Evolutionary conservation across 768 basidiomycete genomes (phyloP).

Genomic region (Gloeopeniophorella convolvens): DNA sequence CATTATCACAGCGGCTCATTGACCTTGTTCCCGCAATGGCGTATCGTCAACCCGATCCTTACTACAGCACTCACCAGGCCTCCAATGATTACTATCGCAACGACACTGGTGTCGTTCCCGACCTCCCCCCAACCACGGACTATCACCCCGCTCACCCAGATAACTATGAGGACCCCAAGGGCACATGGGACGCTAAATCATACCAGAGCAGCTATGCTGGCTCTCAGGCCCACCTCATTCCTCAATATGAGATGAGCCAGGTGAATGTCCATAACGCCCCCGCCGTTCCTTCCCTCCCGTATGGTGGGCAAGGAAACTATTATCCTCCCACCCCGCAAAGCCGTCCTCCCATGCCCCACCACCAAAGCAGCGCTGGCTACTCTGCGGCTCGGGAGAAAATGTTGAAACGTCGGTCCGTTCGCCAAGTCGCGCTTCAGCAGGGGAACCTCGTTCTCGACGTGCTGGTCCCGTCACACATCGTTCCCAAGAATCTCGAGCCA

Average conservation of each 20-base stretch:
- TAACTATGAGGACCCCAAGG: conserved; percentile 22
- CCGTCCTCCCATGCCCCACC: conserved; percentile 42
- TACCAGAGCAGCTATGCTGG: conserved; percentile 59
- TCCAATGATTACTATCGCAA: conserved; percentile 1
- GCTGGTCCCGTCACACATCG: conserved; percentile 69
- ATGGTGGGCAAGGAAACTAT: conserved; percentile 36
- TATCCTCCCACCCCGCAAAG: conserved; percentile 52
- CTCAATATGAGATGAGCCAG: conserved; percentile 54
- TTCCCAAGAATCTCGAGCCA: conserved; percentile 56
- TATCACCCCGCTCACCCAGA: conserved; percentile 6
- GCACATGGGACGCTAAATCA: conserved; percentile 50
- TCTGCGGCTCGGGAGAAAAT: conserved; percentile 69
- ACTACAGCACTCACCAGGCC: conserved; percentile 14
- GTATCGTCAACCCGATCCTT: conserved; percentile 26
- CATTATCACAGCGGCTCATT: too few species aligned
- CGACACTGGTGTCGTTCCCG: conserved; percentile 13
- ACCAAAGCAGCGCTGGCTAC: conserved; percentile 48
- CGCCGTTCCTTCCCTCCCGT: conserved; percentile 50
- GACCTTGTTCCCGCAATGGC: conserved; percentile 24
- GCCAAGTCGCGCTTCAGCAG: conserved; percentile 71
- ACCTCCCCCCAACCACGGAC: conserved; percentile 16
- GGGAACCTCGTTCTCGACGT: conserved; percentile 86
- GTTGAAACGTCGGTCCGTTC: conserved; percentile 73
- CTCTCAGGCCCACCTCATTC: conserved; percentile 68
- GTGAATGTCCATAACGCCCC: conserved; percentile 34